Percentiles rank a stretch among this genome's conserved stretches.
These are phyloP conservation scores for Capsicum chinense DNA, from an alignment of 257 asterid species.

Conservation along the genomic window DNA sequence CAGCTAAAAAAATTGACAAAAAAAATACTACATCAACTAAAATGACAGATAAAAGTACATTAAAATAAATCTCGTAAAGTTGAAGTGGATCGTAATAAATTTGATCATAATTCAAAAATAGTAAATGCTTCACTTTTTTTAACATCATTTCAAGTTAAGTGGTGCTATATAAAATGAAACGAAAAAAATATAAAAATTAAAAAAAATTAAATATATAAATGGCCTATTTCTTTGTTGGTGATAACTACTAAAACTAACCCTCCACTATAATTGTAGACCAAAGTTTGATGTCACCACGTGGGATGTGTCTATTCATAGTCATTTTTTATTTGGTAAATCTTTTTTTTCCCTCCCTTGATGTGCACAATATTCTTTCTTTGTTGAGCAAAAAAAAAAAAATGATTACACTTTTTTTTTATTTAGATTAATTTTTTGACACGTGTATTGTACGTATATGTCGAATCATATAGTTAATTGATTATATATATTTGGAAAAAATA, in stretches of 20 bases:
- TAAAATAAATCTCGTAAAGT: too few relatives aligned
- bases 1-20: too few relatives aligned
- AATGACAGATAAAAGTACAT: too few relatives aligned
- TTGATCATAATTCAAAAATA: too few relatives aligned
- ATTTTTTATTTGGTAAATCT: not conserved
- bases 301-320: slow-evolving; percentile 4
- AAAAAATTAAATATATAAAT: not conserved
- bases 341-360: too few relatives aligned
- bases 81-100: too few relatives aligned
- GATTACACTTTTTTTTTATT: not conserved
- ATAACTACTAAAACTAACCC: not conserved
- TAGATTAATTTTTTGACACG: not conserved
- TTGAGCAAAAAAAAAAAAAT: not conserved
- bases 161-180: too few relatives aligned
- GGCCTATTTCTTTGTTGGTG: not conserved
- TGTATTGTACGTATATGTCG: too few relatives aligned
- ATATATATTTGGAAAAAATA: too few relatives aligned
- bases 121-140: too few relatives aligned
- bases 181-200: not conserved
- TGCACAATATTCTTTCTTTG: not conserved
- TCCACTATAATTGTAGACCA: not conserved
- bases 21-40: not conserved
- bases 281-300: not conserved
- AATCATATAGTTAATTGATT: too few relatives aligned
- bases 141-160: too few relatives aligned